Base-by-base conservation (phyloP, 176 grass and related monocot species). In the Coix lacrymajobi region DNA sequence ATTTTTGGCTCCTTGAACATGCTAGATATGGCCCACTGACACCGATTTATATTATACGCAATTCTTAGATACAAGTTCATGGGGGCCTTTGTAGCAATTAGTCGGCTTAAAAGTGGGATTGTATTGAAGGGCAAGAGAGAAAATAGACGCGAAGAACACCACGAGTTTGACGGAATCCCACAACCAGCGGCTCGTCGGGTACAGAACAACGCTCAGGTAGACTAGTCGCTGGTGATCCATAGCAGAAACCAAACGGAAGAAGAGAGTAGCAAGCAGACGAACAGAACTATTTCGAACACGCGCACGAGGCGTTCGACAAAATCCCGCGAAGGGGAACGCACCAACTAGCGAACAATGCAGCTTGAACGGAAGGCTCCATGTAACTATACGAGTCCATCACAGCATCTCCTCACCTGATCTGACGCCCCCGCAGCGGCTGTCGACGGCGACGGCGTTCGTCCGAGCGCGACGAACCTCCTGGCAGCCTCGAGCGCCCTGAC, bases 401-500 rank as follows among this genome's bases (percentile, higher is more conserved):
- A 19, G 43, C 70, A 73, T 20, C 26, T 49, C 16, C 74, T 78
- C 71, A 83, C 78, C 88, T 88, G 88, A 85, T 88, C 78, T 75
- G 80, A 88, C 39, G 38, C 48, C 57, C 63, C 80, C 4, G 66
- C 69, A 12, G 51, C 1, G 26, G 56, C 14, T 11, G 58, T 0
- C 38, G 58, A 2, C 25, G 39, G 19, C 29, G 68, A 60, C 22
- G 79, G 46, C 31, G 32, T 46, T 17, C 91, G 76, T 0, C 87
- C 89, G 30, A 99, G 85, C 62, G 82, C 32, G 74, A 96, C 60
- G 61, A 95, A 89, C 70, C 87, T 89, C 83, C 85, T 83, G 29
- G 91, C 91, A 0, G 85, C 89, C 80, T 89, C 77, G 37, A 99
- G 89, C 60, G 93, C 96, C 80, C 74, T 69, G 14, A 90, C 67